Conservation (phyloP, 371 early-diverging fungal genomes). For the Actinomortierella wolfii region DNA sequence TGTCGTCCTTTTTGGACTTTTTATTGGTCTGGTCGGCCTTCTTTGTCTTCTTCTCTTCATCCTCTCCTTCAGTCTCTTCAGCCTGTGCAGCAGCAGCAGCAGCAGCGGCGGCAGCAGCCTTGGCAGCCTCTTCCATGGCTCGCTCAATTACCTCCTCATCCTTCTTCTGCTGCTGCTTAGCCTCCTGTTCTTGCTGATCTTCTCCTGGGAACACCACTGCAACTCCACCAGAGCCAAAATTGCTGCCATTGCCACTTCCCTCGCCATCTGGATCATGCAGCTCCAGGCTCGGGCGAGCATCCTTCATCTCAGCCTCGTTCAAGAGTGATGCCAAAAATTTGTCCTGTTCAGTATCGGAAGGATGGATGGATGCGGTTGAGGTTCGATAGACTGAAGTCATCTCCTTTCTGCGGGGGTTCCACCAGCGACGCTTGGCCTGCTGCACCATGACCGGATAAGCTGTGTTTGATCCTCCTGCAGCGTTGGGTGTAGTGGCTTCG, state of each 20-base stretch:
- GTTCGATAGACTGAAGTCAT: conserved; percentile 13
- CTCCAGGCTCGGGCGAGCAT: too few species aligned
- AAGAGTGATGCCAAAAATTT: conserved; percentile 14
- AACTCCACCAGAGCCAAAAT: too few species aligned
- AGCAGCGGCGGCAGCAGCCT: too few species aligned
- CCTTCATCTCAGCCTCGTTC: neutral
- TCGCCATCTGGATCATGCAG: too few species aligned
- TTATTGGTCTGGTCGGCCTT: too few species aligned
- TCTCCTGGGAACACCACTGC: neutral
- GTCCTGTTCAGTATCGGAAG: conserved; percentile 33
- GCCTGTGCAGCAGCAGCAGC: too few species aligned
- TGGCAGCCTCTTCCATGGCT: conserved; percentile 3
- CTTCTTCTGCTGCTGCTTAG: neutral
- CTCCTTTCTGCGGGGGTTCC: conserved; percentile 35
- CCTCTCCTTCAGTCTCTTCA: too few species aligned
- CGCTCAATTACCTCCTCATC: conserved; percentile 5
- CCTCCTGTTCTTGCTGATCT: conserved; percentile 9
- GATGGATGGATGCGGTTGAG: conserved; percentile 9
- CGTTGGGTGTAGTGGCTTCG: neutral
- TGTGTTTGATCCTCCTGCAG: conserved; percentile 7
- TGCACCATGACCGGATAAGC: conserved; percentile 19
- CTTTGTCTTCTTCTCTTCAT: too few species aligned
- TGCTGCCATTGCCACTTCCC: too few species aligned
- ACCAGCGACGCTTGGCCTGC: conserved; percentile 39
- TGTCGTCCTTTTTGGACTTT: too few species aligned